Percentiles rank a stretch among this genome's conserved stretches.
Evolutionary conservation across 495 filamentous ascomycete species (phyloP).

Genomic region (Trichocladium antarcticum): DNA sequence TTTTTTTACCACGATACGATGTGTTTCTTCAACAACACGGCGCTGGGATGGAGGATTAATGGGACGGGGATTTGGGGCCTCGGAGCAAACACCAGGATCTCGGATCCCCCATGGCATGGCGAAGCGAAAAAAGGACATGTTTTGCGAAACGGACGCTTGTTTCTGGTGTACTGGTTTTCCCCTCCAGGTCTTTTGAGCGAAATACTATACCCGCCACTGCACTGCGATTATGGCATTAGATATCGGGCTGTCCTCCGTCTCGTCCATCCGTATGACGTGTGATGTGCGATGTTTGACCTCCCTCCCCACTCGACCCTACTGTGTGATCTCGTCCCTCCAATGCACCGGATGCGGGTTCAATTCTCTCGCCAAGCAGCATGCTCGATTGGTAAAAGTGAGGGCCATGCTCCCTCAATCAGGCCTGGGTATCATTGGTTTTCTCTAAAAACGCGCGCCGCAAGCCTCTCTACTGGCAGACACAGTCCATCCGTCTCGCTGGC

Average conservation of each 20-base stretch:
- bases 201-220: slow-evolving; percentile 13
- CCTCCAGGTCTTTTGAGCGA: background rate
- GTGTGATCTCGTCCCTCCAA: too few relatives aligned
- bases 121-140: background rate
- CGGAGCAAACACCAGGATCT: background rate
- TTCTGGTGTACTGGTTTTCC: background rate
- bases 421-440: slow-evolving; percentile 19
- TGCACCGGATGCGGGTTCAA: too few relatives aligned
- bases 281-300: background rate
- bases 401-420: background rate
- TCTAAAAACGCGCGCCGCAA: slow-evolving; percentile 3
- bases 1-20: too few relatives aligned
- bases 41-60: background rate
- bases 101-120: background rate
- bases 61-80: background rate
- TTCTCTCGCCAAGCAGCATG: too few relatives aligned
- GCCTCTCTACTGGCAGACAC: background rate
- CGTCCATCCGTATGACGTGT: too few relatives aligned
- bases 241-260: too few relatives aligned
- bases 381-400: background rate
- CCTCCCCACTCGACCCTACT: too few relatives aligned
- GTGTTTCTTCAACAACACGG: background rate
- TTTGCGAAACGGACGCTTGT: background rate
- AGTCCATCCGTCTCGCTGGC: background rate
- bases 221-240: too few relatives aligned